Evolutionary conservation across 768 basidiomycete genomes (phyloP).

Genomic region (Gelatoporia subvermispora): DNA sequence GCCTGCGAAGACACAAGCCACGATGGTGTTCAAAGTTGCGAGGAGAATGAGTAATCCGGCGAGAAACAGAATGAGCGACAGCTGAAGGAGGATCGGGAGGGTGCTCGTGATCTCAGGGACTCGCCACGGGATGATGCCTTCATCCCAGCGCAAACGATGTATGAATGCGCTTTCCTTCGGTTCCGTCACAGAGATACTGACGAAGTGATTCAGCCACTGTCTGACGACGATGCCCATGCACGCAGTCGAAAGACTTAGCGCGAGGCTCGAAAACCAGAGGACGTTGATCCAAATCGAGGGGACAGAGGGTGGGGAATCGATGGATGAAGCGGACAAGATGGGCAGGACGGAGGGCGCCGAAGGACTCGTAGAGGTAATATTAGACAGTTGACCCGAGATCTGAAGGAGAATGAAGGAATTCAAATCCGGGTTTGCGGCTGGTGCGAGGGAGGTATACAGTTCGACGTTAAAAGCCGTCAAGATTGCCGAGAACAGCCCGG

Average conservation of each 20-base stretch:
- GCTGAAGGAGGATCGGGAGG: slow-evolving; percentile 3
- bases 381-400: too few relatives aligned
- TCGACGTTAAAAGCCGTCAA: slow-evolving; percentile 12
- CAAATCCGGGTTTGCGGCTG: too few relatives aligned
- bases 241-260: slow-evolving; percentile 16
- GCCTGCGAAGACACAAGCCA: background rate
- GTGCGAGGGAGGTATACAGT: slow-evolving; percentile 5
- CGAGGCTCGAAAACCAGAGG: slow-evolving; percentile 20
- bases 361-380: too few relatives aligned
- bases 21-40: background rate
- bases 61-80: background rate
- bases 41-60: background rate
- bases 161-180: slow-evolving; percentile 9
- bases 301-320: too few relatives aligned
- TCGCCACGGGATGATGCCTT: slow-evolving; percentile 1
- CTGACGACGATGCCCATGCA: slow-evolving; percentile 1
- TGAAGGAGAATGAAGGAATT: too few relatives aligned
- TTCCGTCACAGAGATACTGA: background rate
- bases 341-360: too few relatives aligned
- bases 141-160: slow-evolving; percentile 12
- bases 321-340: too few relatives aligned
- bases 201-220: too few relatives aligned
- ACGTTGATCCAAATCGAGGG: slow-evolving; percentile 13
- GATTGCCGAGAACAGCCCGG: slow-evolving; percentile 13
- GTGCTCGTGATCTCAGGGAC: background rate